These are phyloP conservation scores for Entamoeba moshkovskii DNA, from an alignment of 208 protist genomes.

Conservation along the genomic window DNA sequence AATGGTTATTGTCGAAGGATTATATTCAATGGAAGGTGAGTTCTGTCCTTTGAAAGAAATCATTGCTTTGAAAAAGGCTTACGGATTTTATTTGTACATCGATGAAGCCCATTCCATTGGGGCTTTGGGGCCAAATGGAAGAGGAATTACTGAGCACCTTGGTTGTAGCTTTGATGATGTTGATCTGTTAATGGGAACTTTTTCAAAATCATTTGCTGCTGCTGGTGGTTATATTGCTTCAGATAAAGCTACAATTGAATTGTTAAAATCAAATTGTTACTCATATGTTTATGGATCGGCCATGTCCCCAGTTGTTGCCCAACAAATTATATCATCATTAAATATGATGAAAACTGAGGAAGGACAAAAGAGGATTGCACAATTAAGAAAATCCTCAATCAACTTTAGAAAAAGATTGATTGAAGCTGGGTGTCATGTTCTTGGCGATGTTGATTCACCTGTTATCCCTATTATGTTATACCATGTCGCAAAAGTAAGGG, in stretches of 20 bases:
- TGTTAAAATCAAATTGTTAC: slow-evolving; percentile 52
- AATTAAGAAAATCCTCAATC: slow-evolving; percentile 18
- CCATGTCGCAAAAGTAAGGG: slow-evolving; percentile 65
- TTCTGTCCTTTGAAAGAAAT: slow-evolving; percentile 47
- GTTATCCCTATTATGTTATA: slow-evolving; percentile 82
- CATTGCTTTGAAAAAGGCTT: slow-evolving; percentile 55
- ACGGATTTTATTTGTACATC: slow-evolving; percentile 55
- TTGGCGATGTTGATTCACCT: slow-evolving; percentile 65
- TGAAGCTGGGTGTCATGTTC: slow-evolving; percentile 48
- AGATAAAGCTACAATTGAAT: slow-evolving; percentile 26
- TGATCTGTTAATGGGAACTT: slow-evolving; percentile 66
- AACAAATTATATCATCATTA: slow-evolving; percentile 66
- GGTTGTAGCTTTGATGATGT: slow-evolving; percentile 37
- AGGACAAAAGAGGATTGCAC: not conserved
- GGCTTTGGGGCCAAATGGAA: slow-evolving; percentile 48
- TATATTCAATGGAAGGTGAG: slow-evolving; percentile 61
- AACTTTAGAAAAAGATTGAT: slow-evolving; percentile 26
- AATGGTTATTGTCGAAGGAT: slow-evolving; percentile 50
- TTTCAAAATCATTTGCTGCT: slow-evolving; percentile 59
- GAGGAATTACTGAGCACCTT: slow-evolving; percentile 48
- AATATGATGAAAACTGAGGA: not conserved
- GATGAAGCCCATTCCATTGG: slow-evolving; percentile 67
- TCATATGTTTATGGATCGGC: slow-evolving; percentile 53
- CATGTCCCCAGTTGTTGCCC: slow-evolving; percentile 62
- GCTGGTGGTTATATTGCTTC: slow-evolving; percentile 54